phyloP scores from a whole-genome alignment of 805 yeast species.

The Pichia sporocuriosa region DNA sequence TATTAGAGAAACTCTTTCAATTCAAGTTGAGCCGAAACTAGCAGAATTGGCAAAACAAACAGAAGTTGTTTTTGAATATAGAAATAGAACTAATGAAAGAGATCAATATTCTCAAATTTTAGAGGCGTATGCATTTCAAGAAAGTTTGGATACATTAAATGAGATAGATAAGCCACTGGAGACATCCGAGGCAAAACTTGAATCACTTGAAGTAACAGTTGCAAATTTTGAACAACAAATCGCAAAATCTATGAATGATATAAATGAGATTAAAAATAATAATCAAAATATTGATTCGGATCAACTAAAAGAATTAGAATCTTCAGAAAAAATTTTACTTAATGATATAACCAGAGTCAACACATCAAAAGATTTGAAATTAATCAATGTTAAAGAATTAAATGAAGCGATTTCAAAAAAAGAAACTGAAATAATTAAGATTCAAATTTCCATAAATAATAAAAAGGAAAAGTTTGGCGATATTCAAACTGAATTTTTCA shows the following conservation, averaged over 20 bases:
- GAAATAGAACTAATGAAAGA: constrained; percentile 36
- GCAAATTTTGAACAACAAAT: constrained; percentile 37
- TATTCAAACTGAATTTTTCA: constrained; percentile 40
- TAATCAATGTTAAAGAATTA: constrained; percentile 54
- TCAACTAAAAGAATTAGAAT: constrained; percentile 52
- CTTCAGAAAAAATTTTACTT: constrained; percentile 44
- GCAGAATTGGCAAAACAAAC: constrained; percentile 77
- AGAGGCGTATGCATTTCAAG: constrained; percentile 24
- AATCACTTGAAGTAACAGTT: constrained; percentile 37
- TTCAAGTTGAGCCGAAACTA: constrained; percentile 90
- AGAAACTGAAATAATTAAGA: constrained; percentile 29
- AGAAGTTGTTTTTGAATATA: constrained; percentile 76
- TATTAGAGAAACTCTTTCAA: constrained; percentile 62
- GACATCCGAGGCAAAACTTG: neutral
- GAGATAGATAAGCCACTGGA: constrained; percentile 5
- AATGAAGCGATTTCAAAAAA: constrained; percentile 28
- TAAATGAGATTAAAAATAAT: constrained; percentile 43
- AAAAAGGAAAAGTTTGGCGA: constrained; percentile 6
- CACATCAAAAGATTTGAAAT: constrained; percentile 55
- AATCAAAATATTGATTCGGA: constrained; percentile 56
- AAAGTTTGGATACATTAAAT: constrained; percentile 18
- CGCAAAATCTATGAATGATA: constrained; percentile 46
- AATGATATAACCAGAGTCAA: constrained; percentile 61
- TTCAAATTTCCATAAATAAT: constrained; percentile 24
- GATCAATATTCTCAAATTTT: constrained; percentile 10